These are phyloP conservation scores for Aureobasidium sp. DNA, from an alignment of 2,329 filamentous ascomycete species.

Conservation along the genomic window DNA sequence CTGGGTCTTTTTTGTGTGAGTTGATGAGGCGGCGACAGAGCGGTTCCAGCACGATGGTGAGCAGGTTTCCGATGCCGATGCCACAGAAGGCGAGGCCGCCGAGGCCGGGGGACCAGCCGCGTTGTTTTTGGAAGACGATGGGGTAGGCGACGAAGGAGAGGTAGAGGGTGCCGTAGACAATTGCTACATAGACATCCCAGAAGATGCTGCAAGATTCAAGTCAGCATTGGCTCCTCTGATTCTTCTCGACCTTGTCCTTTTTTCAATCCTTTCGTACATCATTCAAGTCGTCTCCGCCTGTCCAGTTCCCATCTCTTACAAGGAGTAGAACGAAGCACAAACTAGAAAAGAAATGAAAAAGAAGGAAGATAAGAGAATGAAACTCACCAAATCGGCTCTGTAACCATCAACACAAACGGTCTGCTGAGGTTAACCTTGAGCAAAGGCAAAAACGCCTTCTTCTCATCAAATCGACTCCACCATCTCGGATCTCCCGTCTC, in stretches of 20 bases:
- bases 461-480: conserved; percentile 76
- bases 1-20: conserved; percentile 63
- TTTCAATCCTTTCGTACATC: too few relatives aligned
- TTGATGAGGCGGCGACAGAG: conserved; percentile 73
- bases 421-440: conserved; percentile 69
- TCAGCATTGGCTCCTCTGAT: too few relatives aligned
- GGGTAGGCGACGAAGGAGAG: conserved; percentile 89
- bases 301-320: too few relatives aligned
- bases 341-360: too few relatives aligned
- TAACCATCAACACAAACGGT: conserved; percentile 69
- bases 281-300: too few relatives aligned
- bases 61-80: conserved; percentile 52
- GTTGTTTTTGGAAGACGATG: conserved; percentile 66
- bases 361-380: background rate
- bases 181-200: conserved; percentile 63
- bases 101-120: conserved; percentile 69
- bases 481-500: conserved; percentile 64
- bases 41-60: conserved; percentile 53
- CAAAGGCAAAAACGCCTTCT: conserved; percentile 55
- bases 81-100: conserved; percentile 74
- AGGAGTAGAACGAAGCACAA: too few relatives aligned
- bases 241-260: too few relatives aligned
- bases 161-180: conserved; percentile 82
- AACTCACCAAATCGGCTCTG: conserved; percentile 73
- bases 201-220: conserved; percentile 53